These are phyloP conservation scores for Euphorbia pulcherrima DNA, from an alignment of 345 rosid genomes.

Conservation along the genomic window DNA sequence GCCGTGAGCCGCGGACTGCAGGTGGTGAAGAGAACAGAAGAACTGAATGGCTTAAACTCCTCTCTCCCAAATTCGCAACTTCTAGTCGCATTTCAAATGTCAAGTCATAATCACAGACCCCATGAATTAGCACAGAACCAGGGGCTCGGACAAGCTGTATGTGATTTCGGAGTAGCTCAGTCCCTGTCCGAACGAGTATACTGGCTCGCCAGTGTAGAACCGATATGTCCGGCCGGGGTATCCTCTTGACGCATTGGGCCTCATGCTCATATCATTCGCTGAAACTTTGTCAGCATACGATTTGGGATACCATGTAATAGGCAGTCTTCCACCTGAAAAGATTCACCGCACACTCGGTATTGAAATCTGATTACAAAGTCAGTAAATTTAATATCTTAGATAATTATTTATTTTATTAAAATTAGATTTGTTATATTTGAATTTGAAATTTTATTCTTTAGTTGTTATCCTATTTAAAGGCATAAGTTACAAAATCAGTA, in stretches of 20 bases:
- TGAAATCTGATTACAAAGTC: no score
- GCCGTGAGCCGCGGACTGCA: slow-evolving; percentile 54
- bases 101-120: slow-evolving; percentile 41
- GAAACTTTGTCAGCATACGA: slow-evolving; percentile 62
- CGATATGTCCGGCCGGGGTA: slow-evolving; percentile 88
- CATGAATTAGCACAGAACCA: slow-evolving; percentile 31
- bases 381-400: no score
- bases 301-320: slow-evolving; percentile 97
- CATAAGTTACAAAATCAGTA: no score
- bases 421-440: no score
- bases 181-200: slow-evolving; percentile 83
- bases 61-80: slow-evolving; percentile 50
- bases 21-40: slow-evolving; percentile 71
- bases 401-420: no score
- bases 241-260: slow-evolving; percentile 62
- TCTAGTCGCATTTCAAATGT: slow-evolving; percentile 49
- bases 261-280: slow-evolving; percentile 95
- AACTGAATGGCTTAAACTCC: slow-evolving; percentile 73
- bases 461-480: no score
- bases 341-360: no score
- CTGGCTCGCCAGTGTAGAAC: slow-evolving; percentile 82
- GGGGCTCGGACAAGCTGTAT: slow-evolving; percentile 64
- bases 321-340: slow-evolving; percentile 72
- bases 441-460: no score
- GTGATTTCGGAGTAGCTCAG: slow-evolving; percentile 52